phyloP scores from a whole-genome alignment of 345 rosid species.

The Anastatica hierochuntica region DNA sequence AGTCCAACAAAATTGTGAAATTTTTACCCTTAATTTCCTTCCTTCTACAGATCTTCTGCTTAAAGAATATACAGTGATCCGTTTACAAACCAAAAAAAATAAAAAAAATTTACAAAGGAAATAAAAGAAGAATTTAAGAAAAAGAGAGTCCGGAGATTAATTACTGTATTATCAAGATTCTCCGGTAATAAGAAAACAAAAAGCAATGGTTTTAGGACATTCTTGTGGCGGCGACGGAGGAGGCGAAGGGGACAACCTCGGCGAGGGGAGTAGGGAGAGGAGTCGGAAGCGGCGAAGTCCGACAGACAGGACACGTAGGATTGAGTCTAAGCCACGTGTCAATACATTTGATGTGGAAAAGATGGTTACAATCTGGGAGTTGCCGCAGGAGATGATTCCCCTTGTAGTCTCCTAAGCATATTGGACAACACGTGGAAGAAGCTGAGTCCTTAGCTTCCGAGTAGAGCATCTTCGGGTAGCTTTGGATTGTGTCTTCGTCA shows the following conservation, averaged over 20 bases:
- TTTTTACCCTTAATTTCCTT: neutral
- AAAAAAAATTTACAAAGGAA: constrained; percentile 3
- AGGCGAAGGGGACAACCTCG: constrained; percentile 63
- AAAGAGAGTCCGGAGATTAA: neutral
- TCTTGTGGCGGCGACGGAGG: constrained; percentile 27
- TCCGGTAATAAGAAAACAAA: too few species aligned
- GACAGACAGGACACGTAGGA: constrained; percentile 68
- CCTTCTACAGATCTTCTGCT: neutral
- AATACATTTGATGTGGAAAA: constrained; percentile 68
- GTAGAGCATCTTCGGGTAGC: constrained; percentile 66
- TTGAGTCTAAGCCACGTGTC: constrained; percentile 79
- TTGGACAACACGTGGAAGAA: constrained; percentile 50
- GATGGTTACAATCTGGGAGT: constrained; percentile 71
- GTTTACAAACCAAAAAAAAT: neutral
- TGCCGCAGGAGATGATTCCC: constrained; percentile 39
- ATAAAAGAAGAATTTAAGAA: neutral
- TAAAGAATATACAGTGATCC: constrained; percentile 3
- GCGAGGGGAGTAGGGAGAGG: constrained; percentile 70
- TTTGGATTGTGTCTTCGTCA: constrained; percentile 57
- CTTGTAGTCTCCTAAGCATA: constrained; percentile 79
- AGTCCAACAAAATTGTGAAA: neutral
- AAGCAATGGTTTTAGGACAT: constrained; percentile 25
- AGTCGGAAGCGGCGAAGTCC: constrained; percentile 83
- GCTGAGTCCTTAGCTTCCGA: constrained; percentile 57
- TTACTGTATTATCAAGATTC: too few species aligned